Evolutionary conservation across 73 alveolate species (phyloP).

Genomic region (Paramecium bursaria): DNA sequence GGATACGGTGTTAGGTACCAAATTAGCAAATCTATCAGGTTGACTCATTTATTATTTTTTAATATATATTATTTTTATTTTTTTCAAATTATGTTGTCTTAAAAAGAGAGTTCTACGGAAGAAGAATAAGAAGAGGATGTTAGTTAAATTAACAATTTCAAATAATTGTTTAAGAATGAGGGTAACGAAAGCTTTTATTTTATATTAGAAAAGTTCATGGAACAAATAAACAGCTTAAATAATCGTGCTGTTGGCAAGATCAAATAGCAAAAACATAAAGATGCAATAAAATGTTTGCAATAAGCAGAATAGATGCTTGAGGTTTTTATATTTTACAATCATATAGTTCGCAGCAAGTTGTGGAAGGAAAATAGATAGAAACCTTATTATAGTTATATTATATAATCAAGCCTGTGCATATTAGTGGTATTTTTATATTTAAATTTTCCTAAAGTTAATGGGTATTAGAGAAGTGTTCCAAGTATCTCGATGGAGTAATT

Average conservation of each 20-base stretch:
- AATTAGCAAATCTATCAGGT: too few relatives aligned
- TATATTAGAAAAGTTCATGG: conserved; percentile 37
- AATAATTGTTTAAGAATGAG: conserved; percentile 26
- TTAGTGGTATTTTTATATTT: conserved; percentile 38
- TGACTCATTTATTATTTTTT: too few relatives aligned
- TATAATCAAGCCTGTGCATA: conserved; percentile 69
- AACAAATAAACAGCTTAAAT: conserved; percentile 7
- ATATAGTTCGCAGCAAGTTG: conserved; percentile 70
- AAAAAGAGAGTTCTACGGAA: too few relatives aligned
- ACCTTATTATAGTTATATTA: conserved; percentile 59
- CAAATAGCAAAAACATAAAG: conserved; percentile 39
- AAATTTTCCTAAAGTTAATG: conserved; percentile 9
- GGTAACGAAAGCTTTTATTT: conserved; percentile 12
- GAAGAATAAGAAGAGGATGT: conserved; percentile 30
- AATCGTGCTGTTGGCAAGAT: conserved; percentile 16
- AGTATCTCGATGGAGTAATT: conserved; percentile 68
- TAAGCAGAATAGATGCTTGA: conserved; percentile 69
- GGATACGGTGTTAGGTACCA: conserved; percentile 16
- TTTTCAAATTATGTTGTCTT: too few relatives aligned
- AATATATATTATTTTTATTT: too few relatives aligned
- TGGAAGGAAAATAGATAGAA: conserved; percentile 65
- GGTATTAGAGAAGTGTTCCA: conserved; percentile 71
- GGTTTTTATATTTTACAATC: background rate
- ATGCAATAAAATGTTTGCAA: conserved; percentile 50
- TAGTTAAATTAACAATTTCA: background rate